phyloP scores from a whole-genome alignment of 1,284 basidiomycete genomes.

The Moniliella sp. region DNA sequence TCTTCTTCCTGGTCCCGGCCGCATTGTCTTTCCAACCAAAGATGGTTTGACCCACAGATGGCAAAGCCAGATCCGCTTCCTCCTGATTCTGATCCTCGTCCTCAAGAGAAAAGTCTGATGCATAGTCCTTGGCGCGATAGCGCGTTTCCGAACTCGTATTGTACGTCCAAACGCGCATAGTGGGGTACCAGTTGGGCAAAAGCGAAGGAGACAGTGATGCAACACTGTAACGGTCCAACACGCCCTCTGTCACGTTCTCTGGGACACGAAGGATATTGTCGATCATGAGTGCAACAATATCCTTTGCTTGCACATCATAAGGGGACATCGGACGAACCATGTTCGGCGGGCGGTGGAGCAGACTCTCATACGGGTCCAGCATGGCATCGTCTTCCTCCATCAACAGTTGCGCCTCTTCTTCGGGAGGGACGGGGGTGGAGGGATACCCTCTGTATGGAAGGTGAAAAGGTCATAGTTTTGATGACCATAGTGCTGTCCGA shows the following conservation, averaged over 20 bases:
- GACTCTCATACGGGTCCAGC: not conserved
- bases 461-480: slow-evolving; percentile 35
- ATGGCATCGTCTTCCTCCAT: not conserved
- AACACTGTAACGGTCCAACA: slow-evolving; percentile 16
- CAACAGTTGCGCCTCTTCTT: slow-evolving; percentile 7
- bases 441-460: slow-evolving; percentile 35
- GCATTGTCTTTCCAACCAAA: slow-evolving; percentile 1
- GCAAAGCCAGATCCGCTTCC: slow-evolving; percentile 5
- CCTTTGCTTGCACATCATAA: too few species aligned
- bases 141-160: slow-evolving; percentile 12
- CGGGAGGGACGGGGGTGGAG: too few species aligned
- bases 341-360: not conserved
- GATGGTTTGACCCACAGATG: slow-evolving; percentile 1
- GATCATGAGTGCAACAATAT: slow-evolving; percentile 13
- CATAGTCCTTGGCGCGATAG: not conserved
- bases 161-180: slow-evolving; percentile 52
- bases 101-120: not conserved
- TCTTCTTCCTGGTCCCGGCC: slow-evolving; percentile 20
- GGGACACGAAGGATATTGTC: too few species aligned
- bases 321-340: too few species aligned
- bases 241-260: too few species aligned
- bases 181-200: slow-evolving; percentile 69
- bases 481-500: slow-evolving; percentile 65
- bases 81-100: slow-evolving; percentile 6
- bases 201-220: slow-evolving; percentile 36